Conservation (phyloP, 177 flowering plant genomes). For the Tripterygium wilfordii region DNA sequence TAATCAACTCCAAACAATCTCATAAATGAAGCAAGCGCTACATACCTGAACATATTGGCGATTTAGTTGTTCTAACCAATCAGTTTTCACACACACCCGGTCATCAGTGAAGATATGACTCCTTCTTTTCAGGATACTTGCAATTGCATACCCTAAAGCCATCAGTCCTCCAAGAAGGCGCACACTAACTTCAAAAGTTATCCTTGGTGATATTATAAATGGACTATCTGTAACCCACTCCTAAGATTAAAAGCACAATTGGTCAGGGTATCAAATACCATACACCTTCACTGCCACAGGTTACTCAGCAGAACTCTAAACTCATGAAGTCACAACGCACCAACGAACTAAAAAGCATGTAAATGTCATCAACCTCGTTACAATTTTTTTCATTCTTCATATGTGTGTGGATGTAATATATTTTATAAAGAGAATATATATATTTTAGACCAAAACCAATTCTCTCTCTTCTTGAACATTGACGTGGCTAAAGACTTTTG, state of each 20-base stretch:
- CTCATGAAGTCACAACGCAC: too few relatives aligned
- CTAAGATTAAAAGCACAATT: conserved; percentile 30
- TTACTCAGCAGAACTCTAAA: too few relatives aligned
- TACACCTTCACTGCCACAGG: too few relatives aligned
- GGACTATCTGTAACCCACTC: conserved; percentile 97
- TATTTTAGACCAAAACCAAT: too few relatives aligned
- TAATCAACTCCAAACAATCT: too few relatives aligned
- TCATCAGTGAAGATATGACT: conserved; percentile 81
- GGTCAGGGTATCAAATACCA: conserved; percentile 1
- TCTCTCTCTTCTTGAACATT: too few relatives aligned
- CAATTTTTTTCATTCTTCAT: too few relatives aligned
- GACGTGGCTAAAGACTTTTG: too few relatives aligned
- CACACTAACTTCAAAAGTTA: conserved; percentile 95
- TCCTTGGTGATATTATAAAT: conserved; percentile 93
- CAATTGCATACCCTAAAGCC: conserved; percentile 98
- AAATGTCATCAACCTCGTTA: too few relatives aligned
- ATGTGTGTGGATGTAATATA: too few relatives aligned
- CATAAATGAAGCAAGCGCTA: not conserved
- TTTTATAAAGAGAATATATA: too few relatives aligned
- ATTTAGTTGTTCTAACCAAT: conserved; percentile 89
- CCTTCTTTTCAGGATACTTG: conserved; percentile 84
- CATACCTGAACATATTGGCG: conserved; percentile 89
- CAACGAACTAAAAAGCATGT: too few relatives aligned
- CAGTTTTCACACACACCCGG: conserved; percentile 74
- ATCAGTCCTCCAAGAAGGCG: conserved; percentile 97